Conservation (phyloP, 2,329 filamentous ascomycete species). For the Xylaria sp. region DNA sequence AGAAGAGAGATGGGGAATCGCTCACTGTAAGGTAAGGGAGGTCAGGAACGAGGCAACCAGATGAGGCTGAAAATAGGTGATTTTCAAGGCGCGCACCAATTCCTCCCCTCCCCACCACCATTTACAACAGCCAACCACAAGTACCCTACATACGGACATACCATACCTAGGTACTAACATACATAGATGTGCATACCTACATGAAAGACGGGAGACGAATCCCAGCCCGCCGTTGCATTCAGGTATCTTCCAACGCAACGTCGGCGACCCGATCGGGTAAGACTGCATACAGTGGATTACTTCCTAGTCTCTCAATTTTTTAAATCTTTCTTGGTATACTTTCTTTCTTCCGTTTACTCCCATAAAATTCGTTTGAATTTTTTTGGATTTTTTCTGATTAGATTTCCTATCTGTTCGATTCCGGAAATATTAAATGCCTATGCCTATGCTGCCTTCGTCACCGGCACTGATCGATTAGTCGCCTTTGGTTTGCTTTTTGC, state of each 20-base stretch:
- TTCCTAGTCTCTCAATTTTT: neutral
- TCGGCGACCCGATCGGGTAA: neutral
- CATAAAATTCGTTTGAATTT: too few species aligned
- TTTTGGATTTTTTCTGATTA: too few species aligned
- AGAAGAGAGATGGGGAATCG: neutral
- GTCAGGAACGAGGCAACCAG: slow-evolving; percentile 13
- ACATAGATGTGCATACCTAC: neutral
- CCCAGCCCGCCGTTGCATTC: neutral
- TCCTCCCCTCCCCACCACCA: neutral
- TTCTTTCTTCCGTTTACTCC: too few species aligned
- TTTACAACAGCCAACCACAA: neutral
- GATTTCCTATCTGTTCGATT: too few species aligned
- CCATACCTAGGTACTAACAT: too few species aligned
- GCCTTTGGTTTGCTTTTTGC: too few species aligned
- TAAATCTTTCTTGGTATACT: neutral
- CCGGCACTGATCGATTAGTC: too few species aligned
- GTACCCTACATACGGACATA: slow-evolving; percentile 6
- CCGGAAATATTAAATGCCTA: too few species aligned
- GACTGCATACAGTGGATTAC: neutral
- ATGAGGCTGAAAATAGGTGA: slow-evolving; percentile 11
- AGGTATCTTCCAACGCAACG: neutral
- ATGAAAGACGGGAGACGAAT: neutral
- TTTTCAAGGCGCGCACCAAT: slow-evolving; percentile 7
- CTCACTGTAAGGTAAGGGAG: neutral
- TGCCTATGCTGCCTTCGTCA: too few species aligned